Evolutionary conservation across 2,329 filamentous ascomycete species (phyloP).

Genomic region (Aspergillus fructus): DNA sequence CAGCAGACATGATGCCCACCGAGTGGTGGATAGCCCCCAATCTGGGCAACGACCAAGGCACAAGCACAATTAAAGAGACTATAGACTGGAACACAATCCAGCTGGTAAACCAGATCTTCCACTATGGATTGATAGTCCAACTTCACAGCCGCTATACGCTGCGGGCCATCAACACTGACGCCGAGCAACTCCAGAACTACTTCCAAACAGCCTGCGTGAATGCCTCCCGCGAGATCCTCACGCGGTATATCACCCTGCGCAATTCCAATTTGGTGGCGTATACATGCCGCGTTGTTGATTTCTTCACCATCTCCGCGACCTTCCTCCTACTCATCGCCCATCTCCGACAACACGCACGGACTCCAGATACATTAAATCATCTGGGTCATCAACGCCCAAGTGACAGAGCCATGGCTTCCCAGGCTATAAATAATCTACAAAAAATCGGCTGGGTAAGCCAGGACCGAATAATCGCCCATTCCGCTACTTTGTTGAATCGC

Average conservation of each 20-base stretch:
- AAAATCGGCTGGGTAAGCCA: constrained; percentile 23
- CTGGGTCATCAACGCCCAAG: constrained; percentile 40
- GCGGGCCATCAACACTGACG: constrained; percentile 29
- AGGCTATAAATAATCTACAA: constrained; percentile 37
- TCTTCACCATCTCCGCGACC: constrained; percentile 26
- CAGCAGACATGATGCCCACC: constrained; percentile 39
- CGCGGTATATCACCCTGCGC: constrained; percentile 50
- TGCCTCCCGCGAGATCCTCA: constrained; percentile 53
- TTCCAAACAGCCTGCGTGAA: constrained; percentile 51
- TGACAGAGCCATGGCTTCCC: constrained; percentile 44
- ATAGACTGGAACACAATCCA: constrained; percentile 31
- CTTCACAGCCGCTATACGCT: constrained; percentile 59
- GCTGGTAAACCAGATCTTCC: constrained; percentile 50
- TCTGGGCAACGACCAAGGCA: not conserved
- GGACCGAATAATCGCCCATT: constrained; percentile 33
- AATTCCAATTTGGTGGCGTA: constrained; percentile 24
- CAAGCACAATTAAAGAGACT: not conserved
- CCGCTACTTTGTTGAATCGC: constrained; percentile 15
- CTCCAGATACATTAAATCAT: constrained; percentile 2
- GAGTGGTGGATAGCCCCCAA: constrained; percentile 48
- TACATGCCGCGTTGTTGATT: constrained; percentile 28
- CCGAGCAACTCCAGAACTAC: constrained; percentile 45
- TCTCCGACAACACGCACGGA: constrained; percentile 20
- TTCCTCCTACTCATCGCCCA: constrained; percentile 27
- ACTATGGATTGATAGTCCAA: constrained; percentile 52